A percentile compares a stretch with the other conserved stretches of the same genome.
phyloP scores from a whole-genome alignment of 805 yeast genomes.

The Torulaspora gathmanii region DNA sequence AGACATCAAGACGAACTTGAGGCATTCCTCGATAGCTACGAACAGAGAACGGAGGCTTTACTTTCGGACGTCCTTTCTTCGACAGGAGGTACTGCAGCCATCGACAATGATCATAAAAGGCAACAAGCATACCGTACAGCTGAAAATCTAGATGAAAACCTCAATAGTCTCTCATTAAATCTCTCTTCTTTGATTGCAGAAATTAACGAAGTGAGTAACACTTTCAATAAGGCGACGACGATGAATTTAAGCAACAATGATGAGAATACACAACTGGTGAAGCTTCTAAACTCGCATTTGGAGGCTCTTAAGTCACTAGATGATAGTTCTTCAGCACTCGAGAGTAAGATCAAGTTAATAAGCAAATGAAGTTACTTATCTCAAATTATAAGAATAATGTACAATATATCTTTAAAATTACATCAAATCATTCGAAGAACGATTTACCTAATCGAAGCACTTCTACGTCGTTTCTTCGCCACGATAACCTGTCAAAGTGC shows the following conservation, averaged over 20 bases:
- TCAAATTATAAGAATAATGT: conserved; percentile 1
- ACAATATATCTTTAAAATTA: background rate
- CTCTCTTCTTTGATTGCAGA: conserved; percentile 71
- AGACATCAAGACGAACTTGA: conserved; percentile 92
- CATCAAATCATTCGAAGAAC: background rate
- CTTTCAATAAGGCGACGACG: conserved; percentile 59
- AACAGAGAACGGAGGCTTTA: conserved; percentile 40
- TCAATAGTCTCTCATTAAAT: conserved; percentile 73
- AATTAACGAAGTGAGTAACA: conserved; percentile 76
- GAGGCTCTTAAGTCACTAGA: conserved; percentile 88
- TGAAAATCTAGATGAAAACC: conserved; percentile 72
- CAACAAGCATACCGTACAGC: conserved; percentile 87
- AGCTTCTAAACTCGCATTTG: conserved; percentile 79
- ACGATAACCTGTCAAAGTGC: conserved; percentile 45
- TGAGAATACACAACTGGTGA: conserved; percentile 60
- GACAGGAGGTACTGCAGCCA: conserved; percentile 24
- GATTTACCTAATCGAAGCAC: background rate
- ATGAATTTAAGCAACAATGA: conserved; percentile 35
- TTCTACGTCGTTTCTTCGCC: conserved; percentile 29
- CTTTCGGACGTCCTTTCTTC: conserved; percentile 38
- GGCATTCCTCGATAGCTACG: conserved; percentile 73
- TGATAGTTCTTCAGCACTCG: conserved; percentile 60
- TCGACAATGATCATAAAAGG: conserved; percentile 69
- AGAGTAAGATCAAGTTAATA: conserved; percentile 51
- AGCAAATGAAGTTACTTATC: conserved; percentile 12